Evolutionary conservation across 163 green algal species (phyloP), one percentile per base, ranked within the genome.

Genomic region (Volvox carteri): DNA sequence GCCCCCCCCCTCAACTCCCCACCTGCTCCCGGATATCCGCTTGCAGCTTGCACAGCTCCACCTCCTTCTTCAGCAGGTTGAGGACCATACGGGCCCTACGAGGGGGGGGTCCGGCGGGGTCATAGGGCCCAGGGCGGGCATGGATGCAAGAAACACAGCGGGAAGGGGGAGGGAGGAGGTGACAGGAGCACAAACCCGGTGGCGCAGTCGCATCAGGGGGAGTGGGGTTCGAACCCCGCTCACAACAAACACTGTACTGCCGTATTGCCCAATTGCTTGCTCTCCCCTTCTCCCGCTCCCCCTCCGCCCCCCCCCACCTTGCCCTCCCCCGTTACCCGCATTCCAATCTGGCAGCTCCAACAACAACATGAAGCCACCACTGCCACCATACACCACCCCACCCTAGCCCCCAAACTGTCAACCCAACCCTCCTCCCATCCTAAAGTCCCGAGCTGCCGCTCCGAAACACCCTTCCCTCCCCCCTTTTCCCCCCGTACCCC

Each of bases 61-160:
- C 95, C 92, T 99, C 98, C 93, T 99, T 99, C 93, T 99, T 99
- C 67, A 99, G 88, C 83, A 99, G 91, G 89, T 97, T 79, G 84
- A 99, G 93, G 42, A 96, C 93, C 58, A 87, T 91, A 35, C 93
- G 86, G 1, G 93, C 93, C 52, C 96, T 97, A 41, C 28, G 23
- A 44, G 28, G n/a, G 21, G n/a, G 37, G 54, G 28, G 25, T 37
- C 25, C 37, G 21, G 25, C 0, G 52, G 35, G 35, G n/a, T 8
- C 9, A 30, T 68, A 23, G 67, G 39, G 30, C 28, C 30, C 28
- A 62, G 33, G 67, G 30, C 7, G n/a, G 67, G 37, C 5, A 30
- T 6, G 58, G 14, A 19, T 9, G 58, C 14, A 35, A 19, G 58
- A 19, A 30, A 14, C 58, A 14, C 58, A 11, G 58, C 19, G 58